Evolutionary conservation across 2,329 filamentous ascomycete species (phyloP).

Genomic region (Gaeumannomyces sp.): DNA sequence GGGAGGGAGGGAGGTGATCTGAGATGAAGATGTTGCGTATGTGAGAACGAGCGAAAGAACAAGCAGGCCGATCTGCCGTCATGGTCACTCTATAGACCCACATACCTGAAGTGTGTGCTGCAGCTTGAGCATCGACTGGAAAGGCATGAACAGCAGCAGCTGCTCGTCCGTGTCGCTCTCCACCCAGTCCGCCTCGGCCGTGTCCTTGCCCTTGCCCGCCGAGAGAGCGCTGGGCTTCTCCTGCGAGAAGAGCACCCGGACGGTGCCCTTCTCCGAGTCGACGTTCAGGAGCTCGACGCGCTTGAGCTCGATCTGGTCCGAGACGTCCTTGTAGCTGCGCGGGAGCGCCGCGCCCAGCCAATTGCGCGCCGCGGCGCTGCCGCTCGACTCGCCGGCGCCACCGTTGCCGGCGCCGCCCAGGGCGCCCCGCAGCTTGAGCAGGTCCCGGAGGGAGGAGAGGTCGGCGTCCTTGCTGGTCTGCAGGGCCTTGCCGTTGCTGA

Average conservation of each 20-base stretch:
- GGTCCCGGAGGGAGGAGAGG: constrained; percentile 59
- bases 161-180: constrained; percentile 98
- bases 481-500: constrained; percentile 62
- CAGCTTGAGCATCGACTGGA: constrained; percentile 81
- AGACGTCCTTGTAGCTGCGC: constrained; percentile 77
- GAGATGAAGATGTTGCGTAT: constrained; percentile 24
- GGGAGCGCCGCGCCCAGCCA: constrained; percentile 76
- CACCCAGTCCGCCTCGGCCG: constrained; percentile 69
- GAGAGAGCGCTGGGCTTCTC: constrained; percentile 59
- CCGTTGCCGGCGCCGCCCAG: constrained; percentile 48
- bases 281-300: constrained; percentile 84
- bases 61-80: no score
- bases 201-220: constrained; percentile 48
- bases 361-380: constrained; percentile 33
- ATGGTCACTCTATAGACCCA: background rate
- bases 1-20: constrained; percentile 77
- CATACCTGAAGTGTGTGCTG: constrained; percentile 73
- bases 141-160: constrained; percentile 86
- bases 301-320: constrained; percentile 70
- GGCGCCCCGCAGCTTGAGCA: constrained; percentile 63
- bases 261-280: constrained; percentile 67
- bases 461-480: constrained; percentile 72
- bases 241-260: constrained; percentile 66
- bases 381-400: constrained; percentile 34
- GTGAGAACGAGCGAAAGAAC: background rate